phyloP scores from a whole-genome alignment of 2,329 filamentous ascomycete genomes.

The Penicillium sp. region DNA sequence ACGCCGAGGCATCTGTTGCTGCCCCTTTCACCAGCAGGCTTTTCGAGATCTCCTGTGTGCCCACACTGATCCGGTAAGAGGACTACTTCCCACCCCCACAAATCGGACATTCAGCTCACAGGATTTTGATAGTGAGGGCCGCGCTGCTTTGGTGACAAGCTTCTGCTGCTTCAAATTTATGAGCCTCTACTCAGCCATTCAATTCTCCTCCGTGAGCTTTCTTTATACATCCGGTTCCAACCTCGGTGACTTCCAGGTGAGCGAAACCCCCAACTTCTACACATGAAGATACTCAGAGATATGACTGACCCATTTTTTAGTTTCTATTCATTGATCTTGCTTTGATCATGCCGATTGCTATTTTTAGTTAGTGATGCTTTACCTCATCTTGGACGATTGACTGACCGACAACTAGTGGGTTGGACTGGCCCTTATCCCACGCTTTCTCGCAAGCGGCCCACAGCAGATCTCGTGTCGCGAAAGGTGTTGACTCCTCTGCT shows the following conservation, averaged over 20 bases:
- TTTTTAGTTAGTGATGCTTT: constrained; percentile 67
- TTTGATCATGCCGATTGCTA: constrained; percentile 91
- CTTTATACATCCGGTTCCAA: constrained; percentile 93
- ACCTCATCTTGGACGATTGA: neutral
- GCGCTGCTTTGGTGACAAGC: constrained; percentile 93
- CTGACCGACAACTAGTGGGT: constrained; percentile 62
- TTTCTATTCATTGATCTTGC: constrained; percentile 94
- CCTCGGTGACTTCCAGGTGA: constrained; percentile 86
- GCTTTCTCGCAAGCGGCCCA: constrained; percentile 82
- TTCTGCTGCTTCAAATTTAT: constrained; percentile 99
- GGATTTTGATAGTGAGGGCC: constrained; percentile 67
- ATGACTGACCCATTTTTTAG: constrained; percentile 34
- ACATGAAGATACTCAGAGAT: neutral
- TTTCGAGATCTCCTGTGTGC: constrained; percentile 95
- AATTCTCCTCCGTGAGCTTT: constrained; percentile 96
- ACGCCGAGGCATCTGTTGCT: constrained; percentile 97
- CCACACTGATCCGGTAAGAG: constrained; percentile 76
- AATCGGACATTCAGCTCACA: neutral
- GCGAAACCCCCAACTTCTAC: neutral
- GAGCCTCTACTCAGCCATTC: constrained; percentile 98
- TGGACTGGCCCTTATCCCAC: constrained; percentile 83
- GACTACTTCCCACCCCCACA: neutral
- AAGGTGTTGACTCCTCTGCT: constrained; percentile 89
- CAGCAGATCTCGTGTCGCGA: constrained; percentile 84
- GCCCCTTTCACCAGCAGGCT: constrained; percentile 93